Conservation (phyloP, 2,329 filamentous ascomycete species). For the Monilinia vaccinii-corymbosi region DNA sequence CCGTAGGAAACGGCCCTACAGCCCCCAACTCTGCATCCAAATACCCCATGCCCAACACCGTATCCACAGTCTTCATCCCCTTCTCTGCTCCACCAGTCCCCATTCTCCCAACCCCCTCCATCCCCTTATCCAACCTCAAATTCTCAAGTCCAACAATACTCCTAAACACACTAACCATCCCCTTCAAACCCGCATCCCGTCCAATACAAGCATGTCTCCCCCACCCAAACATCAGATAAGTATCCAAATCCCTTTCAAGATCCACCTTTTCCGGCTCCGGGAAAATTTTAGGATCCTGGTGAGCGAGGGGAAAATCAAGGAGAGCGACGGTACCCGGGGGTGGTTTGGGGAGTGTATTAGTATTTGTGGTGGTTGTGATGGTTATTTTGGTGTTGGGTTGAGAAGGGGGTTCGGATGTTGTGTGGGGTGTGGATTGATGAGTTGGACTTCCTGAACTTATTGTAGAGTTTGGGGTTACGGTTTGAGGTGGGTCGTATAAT, state of each 20-base stretch:
- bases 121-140: slow-evolving; percentile 14
- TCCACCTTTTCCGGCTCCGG: slow-evolving; percentile 51
- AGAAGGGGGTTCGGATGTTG: not conserved
- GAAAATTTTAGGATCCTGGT: slow-evolving; percentile 48
- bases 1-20: slow-evolving; percentile 40
- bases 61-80: slow-evolving; percentile 18
- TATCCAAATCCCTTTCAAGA: slow-evolving; percentile 46
- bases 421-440: not conserved
- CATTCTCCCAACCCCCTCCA: slow-evolving; percentile 9
- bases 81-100: no score
- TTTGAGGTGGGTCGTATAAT: not conserved
- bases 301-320: slow-evolving; percentile 49
- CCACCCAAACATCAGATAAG: slow-evolving; percentile 54
- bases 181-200: slow-evolving; percentile 52
- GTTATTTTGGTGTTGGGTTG: slow-evolving; percentile 35
- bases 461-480: not conserved
- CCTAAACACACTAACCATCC: slow-evolving; percentile 41
- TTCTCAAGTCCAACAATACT: slow-evolving; percentile 20
- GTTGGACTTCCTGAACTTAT: not conserved
- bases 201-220: slow-evolving; percentile 57
- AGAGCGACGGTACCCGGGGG: slow-evolving; percentile 53
- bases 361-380: slow-evolving; percentile 38
- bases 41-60: slow-evolving; percentile 37
- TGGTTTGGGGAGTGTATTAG: not conserved
- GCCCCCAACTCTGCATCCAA: slow-evolving; percentile 57